Conservation (phyloP, 768 basidiomycete species). For the Xerocomellus intermedius region DNA sequence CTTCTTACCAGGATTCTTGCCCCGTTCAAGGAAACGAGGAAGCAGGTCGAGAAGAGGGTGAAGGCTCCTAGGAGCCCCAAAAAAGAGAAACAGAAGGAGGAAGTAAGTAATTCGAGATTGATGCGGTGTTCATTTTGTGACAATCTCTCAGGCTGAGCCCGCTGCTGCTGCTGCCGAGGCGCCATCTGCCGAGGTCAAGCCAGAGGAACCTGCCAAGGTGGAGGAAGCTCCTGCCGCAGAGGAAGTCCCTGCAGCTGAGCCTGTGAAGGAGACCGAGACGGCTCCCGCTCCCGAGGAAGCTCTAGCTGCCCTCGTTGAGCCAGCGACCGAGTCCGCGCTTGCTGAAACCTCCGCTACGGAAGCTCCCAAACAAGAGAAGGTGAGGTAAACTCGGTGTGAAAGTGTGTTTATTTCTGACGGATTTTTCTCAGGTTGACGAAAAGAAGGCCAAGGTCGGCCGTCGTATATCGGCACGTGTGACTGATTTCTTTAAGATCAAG, state of each 20-base stretch:
- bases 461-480: slow-evolving; percentile 81
- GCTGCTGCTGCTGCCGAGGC: slow-evolving; percentile 37
- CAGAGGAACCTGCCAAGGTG: slow-evolving; percentile 34
- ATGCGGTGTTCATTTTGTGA: not conserved
- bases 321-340: slow-evolving; percentile 30
- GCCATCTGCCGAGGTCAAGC: slow-evolving; percentile 29
- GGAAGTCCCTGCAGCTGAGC: slow-evolving; percentile 44
- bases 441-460: slow-evolving; percentile 71
- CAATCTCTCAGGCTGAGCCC: slow-evolving; percentile 29
- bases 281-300: slow-evolving; percentile 24
- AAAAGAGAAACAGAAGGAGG: slow-evolving; percentile 81
- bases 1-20: slow-evolving; percentile 77
- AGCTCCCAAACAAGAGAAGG: slow-evolving; percentile 61
- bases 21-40: slow-evolving; percentile 62
- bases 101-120: slow-evolving; percentile 38
- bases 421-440: slow-evolving; percentile 38
- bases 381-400: slow-evolving; percentile 13
- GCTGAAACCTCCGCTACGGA: slow-evolving; percentile 38
- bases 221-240: slow-evolving; percentile 43
- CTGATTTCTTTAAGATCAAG: slow-evolving; percentile 79
- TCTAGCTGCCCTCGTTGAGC: slow-evolving; percentile 26
- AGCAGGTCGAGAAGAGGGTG: slow-evolving; percentile 56
- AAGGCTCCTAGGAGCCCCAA: slow-evolving; percentile 72
- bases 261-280: slow-evolving; percentile 67
- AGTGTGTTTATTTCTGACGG: not conserved